Conservation (phyloP, 2,329 filamentous ascomycete genomes). For the Calonectria honghensis region DNA sequence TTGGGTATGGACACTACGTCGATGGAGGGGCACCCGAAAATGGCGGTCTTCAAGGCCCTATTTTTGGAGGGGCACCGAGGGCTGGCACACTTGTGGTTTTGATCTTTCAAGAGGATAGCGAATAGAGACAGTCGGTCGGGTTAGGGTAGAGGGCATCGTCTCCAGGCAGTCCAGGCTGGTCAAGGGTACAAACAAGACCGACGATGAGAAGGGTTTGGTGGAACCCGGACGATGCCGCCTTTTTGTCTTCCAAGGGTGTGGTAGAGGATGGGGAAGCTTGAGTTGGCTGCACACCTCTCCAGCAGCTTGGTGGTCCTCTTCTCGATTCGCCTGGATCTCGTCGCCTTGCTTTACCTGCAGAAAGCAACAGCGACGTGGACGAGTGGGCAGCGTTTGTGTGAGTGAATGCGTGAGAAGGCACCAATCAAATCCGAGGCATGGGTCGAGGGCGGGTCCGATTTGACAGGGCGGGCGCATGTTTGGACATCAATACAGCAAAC, state of each 20-base stretch:
- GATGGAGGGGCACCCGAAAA: slow-evolving; percentile 50
- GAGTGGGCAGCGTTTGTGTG: slow-evolving; percentile 45
- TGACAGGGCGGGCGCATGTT: slow-evolving; percentile 54
- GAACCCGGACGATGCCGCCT: slow-evolving; percentile 41
- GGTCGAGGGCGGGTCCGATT: slow-evolving; percentile 54
- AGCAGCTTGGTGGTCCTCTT: slow-evolving; percentile 42
- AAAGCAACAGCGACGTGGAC: slow-evolving; percentile 52
- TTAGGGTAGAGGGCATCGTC: slow-evolving; percentile 47
- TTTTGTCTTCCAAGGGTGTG: slow-evolving; percentile 39
- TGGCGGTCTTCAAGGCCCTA: slow-evolving; percentile 47
- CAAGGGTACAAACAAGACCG: slow-evolving; percentile 40
- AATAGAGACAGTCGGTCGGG: slow-evolving; percentile 47
- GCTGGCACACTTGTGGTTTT: slow-evolving; percentile 43
- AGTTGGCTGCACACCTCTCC: slow-evolving; percentile 47
- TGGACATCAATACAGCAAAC: slow-evolving; percentile 58
- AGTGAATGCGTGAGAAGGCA: slow-evolving; percentile 46
- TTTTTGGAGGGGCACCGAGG: slow-evolving; percentile 51
- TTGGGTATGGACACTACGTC: slow-evolving; percentile 39
- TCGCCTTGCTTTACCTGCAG: slow-evolving; percentile 41
- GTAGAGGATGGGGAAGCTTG: slow-evolving; percentile 27
- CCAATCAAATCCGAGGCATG: slow-evolving; percentile 55
- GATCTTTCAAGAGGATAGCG: slow-evolving; percentile 48
- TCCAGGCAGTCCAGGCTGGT: slow-evolving; percentile 36
- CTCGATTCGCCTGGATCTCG: slow-evolving; percentile 37
- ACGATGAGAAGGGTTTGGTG: slow-evolving; percentile 46